Percentiles rank a stretch among this genome's conserved stretches.
Evolutionary conservation across 2,329 filamentous ascomycete species (phyloP).

Genomic region (Aspergillus fumigatiaffinis): DNA sequence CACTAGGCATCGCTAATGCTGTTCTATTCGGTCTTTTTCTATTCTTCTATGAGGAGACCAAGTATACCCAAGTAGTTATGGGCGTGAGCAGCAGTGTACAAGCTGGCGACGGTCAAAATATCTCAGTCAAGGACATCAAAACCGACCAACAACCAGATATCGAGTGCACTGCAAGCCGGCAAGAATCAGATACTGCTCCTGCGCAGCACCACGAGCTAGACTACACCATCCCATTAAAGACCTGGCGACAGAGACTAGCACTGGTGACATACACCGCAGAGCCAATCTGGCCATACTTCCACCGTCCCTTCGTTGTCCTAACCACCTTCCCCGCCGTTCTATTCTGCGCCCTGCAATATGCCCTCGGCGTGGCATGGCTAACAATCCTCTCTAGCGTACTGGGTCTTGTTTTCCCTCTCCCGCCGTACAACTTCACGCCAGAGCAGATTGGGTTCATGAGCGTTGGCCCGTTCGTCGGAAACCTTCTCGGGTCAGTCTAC

Average conservation of each 20-base stretch:
- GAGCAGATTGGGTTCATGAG: constrained; percentile 32
- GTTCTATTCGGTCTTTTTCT: constrained; percentile 27
- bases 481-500: constrained; percentile 37
- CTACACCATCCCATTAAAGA: constrained; percentile 20
- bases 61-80: constrained; percentile 22
- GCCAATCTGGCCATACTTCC: constrained; percentile 28
- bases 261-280: constrained; percentile 22
- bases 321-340: constrained; percentile 37
- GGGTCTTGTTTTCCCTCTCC: constrained; percentile 33
- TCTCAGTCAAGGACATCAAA: not conserved
- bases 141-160: constrained; percentile 5
- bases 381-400: constrained; percentile 28
- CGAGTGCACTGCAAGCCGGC: not conserved
- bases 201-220: constrained; percentile 22
- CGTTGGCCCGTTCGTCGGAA: constrained; percentile 37
- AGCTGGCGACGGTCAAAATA: not conserved
- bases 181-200: constrained; percentile 3
- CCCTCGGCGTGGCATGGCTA: constrained; percentile 35
- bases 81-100: constrained; percentile 1
- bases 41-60: constrained; percentile 39
- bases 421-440: constrained; percentile 31
- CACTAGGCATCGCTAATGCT: constrained; percentile 30
- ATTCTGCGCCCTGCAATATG: constrained; percentile 40
- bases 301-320: constrained; percentile 30
- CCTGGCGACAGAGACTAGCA: constrained; percentile 24